Conservation (phyloP, 176 grass and related monocot genomes). For the Cenchrus fungigraminus region DNA sequence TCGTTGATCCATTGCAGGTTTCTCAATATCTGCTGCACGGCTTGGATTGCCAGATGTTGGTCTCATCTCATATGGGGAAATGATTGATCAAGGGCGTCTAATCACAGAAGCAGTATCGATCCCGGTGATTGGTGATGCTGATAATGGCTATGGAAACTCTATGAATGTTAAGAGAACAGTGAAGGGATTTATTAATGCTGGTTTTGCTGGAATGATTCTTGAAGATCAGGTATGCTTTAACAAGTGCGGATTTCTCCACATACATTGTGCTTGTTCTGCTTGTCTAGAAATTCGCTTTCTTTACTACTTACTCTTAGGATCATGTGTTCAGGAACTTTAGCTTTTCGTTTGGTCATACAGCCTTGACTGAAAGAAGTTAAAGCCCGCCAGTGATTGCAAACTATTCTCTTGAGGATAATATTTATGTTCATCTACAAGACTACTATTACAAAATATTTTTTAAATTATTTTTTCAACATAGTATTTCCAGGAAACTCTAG, state of each 20-base stretch:
- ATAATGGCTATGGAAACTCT: conserved; percentile 92
- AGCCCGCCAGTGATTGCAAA: neutral
- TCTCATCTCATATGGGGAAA: conserved; percentile 97
- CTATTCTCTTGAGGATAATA: neutral
- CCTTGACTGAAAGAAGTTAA: neutral
- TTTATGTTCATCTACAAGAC: neutral
- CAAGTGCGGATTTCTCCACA: neutral
- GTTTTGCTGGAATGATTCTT: conserved; percentile 95
- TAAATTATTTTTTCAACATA: neutral
- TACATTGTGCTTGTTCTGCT: neutral
- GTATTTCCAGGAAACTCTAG: neutral
- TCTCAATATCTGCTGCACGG: conserved; percentile 88
- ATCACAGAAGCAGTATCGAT: conserved; percentile 84
- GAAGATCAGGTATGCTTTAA: conserved; percentile 81
- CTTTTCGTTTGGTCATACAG: neutral
- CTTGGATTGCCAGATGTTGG: conserved; percentile 94
- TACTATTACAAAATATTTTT: neutral
- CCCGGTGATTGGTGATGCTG: conserved; percentile 93
- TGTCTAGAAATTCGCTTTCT: neutral
- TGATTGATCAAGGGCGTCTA: conserved; percentile 79
- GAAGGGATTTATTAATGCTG: conserved; percentile 96
- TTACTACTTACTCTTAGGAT: neutral
- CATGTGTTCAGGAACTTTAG: neutral
- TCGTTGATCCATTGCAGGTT: conserved; percentile 55
- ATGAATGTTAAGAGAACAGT: conserved; percentile 97